Percentiles rank a stretch among this genome's conserved stretches.
phyloP scores from a whole-genome alignment of 1,139 yeast species.

The Geotrichum cucujoidarum region DNA sequence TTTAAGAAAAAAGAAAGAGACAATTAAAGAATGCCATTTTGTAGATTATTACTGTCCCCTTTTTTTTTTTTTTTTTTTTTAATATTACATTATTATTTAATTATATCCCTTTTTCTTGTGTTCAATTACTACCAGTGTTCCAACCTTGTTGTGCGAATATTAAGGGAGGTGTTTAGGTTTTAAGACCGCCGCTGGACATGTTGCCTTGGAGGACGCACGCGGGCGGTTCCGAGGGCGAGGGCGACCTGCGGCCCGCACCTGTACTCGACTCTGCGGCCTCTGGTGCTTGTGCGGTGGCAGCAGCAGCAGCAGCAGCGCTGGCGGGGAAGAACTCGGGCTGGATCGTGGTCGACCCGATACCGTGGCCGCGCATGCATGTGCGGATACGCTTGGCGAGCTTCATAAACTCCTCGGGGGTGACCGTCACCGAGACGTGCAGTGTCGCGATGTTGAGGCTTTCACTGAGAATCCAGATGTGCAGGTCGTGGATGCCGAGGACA shows the following conservation, averaged over 20 bases:
- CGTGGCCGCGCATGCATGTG: constrained; percentile 72
- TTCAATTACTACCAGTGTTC: too few species aligned
- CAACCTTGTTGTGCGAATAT: too few species aligned
- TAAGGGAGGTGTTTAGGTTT: too few species aligned
- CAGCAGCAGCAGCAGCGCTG: not conserved
- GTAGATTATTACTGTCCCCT: not conserved
- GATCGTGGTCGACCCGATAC: constrained; percentile 89
- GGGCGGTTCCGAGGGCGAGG: constrained; percentile 13
- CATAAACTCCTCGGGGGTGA: constrained; percentile 61
- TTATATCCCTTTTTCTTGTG: too few species aligned
- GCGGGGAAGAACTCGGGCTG: constrained; percentile 68
- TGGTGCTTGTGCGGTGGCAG: not conserved
- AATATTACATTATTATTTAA: not conserved
- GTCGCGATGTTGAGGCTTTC: constrained; percentile 87
- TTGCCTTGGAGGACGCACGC: constrained; percentile 20
- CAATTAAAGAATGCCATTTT: not conserved
- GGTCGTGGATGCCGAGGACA: constrained; percentile 83
- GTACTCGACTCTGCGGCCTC: too few species aligned
- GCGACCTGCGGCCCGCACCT: constrained; percentile 3
- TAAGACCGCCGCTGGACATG: constrained; percentile 19
- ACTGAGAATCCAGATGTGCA: constrained; percentile 94
- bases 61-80: not conserved
- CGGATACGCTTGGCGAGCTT: constrained; percentile 73
- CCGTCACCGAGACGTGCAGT: constrained; percentile 71
- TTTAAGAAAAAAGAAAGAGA: not conserved